These are phyloP conservation scores for Cyberlindnera xylosilytica DNA, from an alignment of 805 yeast species.

Conservation along the genomic window DNA sequence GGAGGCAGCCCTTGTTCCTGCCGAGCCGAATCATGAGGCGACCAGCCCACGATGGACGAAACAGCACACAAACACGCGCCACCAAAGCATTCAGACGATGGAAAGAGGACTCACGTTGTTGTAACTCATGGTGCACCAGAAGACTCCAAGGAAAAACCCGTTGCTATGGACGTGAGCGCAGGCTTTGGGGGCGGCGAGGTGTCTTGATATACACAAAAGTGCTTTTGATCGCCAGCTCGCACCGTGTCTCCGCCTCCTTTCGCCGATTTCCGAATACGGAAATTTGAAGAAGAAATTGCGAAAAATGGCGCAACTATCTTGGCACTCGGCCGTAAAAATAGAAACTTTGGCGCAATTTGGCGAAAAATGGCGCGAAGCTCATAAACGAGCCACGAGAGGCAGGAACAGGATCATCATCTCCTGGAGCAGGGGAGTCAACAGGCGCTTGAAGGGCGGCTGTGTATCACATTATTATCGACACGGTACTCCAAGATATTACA, in stretches of 20 bases:
- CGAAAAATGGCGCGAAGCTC: too few relatives aligned
- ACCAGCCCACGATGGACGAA: not conserved
- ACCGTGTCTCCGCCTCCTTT: not conserved
- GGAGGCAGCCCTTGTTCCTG: not conserved
- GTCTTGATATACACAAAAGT: not conserved
- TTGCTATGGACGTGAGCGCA: not conserved
- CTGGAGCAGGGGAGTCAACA: too few relatives aligned
- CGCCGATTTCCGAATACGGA: not conserved
- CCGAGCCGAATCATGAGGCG: not conserved
- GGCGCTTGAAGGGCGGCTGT: too few relatives aligned
- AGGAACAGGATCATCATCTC: too few relatives aligned
- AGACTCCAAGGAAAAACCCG: not conserved
- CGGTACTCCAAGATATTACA: too few relatives aligned
- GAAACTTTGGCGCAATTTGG: not conserved
- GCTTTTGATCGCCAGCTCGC: not conserved
- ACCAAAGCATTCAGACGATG: not conserved
- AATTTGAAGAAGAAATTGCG: too few relatives aligned
- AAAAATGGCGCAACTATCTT: too few relatives aligned
- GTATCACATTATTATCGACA: too few relatives aligned
- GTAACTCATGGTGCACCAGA: conserved; percentile 11
- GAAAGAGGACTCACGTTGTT: conserved; percentile 12
- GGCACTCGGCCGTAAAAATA: too few relatives aligned
- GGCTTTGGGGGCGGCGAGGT: not conserved
- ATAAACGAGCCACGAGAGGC: too few relatives aligned
- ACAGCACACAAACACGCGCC: not conserved